Conservation (phyloP, 2,329 filamentous ascomycete genomes). For the Neophaeococcomyces aloes region DNA sequence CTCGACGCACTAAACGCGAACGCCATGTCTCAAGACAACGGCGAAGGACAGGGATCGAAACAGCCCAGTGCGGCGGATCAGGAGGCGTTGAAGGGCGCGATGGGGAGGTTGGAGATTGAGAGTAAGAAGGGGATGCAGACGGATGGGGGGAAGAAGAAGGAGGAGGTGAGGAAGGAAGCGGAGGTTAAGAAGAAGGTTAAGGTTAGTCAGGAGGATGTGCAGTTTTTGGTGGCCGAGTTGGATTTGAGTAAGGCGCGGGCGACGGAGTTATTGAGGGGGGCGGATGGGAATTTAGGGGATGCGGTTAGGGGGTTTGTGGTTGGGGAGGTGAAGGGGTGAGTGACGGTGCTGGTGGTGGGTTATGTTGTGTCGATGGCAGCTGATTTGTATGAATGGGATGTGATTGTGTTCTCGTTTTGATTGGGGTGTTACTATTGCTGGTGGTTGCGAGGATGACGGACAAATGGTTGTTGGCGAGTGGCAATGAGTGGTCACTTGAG, state of each 20-base stretch:
- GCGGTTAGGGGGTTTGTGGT: conserved; percentile 35
- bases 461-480: too few species aligned
- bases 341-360: background rate
- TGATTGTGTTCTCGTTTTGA: background rate
- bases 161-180: conserved; percentile 25
- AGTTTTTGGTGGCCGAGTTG: conserved; percentile 37
- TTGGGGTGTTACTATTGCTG: too few species aligned
- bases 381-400: background rate
- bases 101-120: conserved; percentile 38
- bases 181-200: conserved; percentile 36
- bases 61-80: conserved; percentile 32
- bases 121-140: conserved; percentile 12
- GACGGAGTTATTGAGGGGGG: conserved; percentile 36
- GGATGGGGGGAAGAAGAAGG: conserved; percentile 23
- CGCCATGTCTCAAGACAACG: conserved; percentile 28
- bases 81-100: conserved; percentile 40
- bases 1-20: conserved; percentile 38
- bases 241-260: conserved; percentile 38
- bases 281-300: conserved; percentile 35
- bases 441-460: too few species aligned
- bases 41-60: conserved; percentile 21
- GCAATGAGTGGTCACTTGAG: too few species aligned
- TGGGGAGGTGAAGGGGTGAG: conserved; percentile 17
- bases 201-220: conserved; percentile 36
- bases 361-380: background rate